phyloP scores from a whole-genome alignment of 208 protist species.

The Polymyxa betae region DNA sequence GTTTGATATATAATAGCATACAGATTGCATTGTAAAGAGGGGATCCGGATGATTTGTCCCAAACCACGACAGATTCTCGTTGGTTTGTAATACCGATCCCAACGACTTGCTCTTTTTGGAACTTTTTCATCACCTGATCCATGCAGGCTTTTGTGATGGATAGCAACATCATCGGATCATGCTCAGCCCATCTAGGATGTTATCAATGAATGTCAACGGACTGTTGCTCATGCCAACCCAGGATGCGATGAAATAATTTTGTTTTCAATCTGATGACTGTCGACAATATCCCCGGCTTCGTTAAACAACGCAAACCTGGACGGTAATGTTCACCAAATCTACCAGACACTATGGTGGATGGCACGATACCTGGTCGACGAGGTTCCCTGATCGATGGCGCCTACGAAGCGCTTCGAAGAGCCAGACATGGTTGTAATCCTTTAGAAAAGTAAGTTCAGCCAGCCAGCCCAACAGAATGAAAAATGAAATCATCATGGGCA shows the following conservation, averaged over 20 bases:
- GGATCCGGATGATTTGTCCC: constrained; percentile 89
- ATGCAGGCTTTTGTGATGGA: constrained; percentile 70
- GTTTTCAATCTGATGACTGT: constrained; percentile 79
- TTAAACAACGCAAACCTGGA: constrained; percentile 86
- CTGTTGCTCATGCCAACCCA: constrained; percentile 65
- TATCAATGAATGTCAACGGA: not conserved
- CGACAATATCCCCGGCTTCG: constrained; percentile 72
- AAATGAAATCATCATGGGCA: too few relatives aligned
- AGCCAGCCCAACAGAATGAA: too few relatives aligned
- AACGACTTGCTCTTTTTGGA: constrained; percentile 15
- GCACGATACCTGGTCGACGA: constrained; percentile 78
- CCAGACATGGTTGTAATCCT: not conserved
- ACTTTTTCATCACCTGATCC: not conserved
- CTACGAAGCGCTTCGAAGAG: constrained; percentile 36
- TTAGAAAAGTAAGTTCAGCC: too few relatives aligned
- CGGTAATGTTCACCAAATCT: not conserved
- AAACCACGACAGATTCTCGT: constrained; percentile 95
- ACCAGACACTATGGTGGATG: not conserved
- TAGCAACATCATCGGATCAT: constrained; percentile 90
- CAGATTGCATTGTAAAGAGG: constrained; percentile 91
- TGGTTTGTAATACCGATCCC: constrained; percentile 93
- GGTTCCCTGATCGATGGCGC: constrained; percentile 89
- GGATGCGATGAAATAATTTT: constrained; percentile 79
- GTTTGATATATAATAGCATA: constrained; percentile 55
- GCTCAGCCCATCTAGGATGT: constrained; percentile 85